Percentiles rank a stretch among this genome's conserved stretches.
Evolutionary conservation across 148 eudicot genomes (phyloP).

Genomic region (Polygonum maritimum): DNA sequence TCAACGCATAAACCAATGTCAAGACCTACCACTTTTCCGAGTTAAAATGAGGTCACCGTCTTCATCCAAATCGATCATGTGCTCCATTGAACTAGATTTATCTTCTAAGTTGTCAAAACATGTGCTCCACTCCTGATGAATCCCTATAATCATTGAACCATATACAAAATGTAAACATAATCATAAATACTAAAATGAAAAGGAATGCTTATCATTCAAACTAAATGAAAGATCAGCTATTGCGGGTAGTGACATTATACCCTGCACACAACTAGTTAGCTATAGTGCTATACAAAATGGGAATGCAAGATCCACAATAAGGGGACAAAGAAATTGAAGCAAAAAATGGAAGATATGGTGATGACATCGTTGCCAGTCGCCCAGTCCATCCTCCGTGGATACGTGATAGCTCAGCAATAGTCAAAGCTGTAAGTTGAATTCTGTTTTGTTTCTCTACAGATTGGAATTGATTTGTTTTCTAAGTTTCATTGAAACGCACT

Average conservation of each 20-base stretch:
- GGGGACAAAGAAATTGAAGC: not conserved
- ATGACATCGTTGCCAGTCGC: too few relatives aligned
- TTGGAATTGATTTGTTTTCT: too few relatives aligned
- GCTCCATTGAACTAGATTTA: conserved; percentile 14
- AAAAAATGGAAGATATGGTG: not conserved
- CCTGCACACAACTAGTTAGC: not conserved
- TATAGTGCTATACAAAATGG: not conserved
- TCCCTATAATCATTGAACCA: conserved; percentile 16
- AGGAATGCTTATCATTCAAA: not conserved
- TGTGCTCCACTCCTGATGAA: conserved; percentile 11
- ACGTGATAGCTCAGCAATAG: too few relatives aligned
- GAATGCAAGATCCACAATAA: not conserved
- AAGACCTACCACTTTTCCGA: conserved; percentile 47
- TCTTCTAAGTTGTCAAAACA: conserved; percentile 8
- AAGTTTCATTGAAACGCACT: too few relatives aligned
- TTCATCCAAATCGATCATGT: conserved; percentile 50
- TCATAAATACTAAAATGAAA: not conserved
- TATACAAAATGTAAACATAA: not conserved
- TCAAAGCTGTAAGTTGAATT: too few relatives aligned
- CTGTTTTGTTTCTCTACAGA: too few relatives aligned
- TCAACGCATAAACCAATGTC: not conserved
- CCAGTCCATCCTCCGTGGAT: too few relatives aligned
- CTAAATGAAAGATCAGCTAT: not conserved
- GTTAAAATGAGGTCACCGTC: conserved; percentile 86
- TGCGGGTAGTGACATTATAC: not conserved